A percentile compares a stretch with the other conserved stretches of the same genome.
Conservation (phyloP, 2,329 filamentous ascomycete genomes). For the Simplicillium sp. region DNA sequence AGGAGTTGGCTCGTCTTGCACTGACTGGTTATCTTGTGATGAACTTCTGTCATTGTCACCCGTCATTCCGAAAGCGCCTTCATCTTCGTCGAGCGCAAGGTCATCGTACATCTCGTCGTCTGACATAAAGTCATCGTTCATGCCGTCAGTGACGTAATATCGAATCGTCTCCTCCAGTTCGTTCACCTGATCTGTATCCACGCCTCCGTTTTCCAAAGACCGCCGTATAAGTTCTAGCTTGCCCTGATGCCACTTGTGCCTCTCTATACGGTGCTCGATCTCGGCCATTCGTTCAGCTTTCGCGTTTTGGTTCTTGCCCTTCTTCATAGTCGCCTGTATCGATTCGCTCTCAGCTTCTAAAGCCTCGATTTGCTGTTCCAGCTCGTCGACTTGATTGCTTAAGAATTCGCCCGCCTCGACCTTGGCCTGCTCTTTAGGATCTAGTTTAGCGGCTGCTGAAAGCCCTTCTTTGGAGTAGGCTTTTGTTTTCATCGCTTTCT, state of each 20-base stretch:
- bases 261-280: constrained; percentile 75
- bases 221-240: constrained; percentile 87
- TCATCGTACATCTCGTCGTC: constrained; percentile 96
- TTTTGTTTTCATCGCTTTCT: constrained; percentile 99
- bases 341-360: constrained; percentile 84
- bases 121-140: constrained; percentile 83
- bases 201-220: constrained; percentile 82
- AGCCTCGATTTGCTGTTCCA: constrained; percentile 87
- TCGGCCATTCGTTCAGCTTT: constrained; percentile 85
- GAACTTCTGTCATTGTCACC: constrained; percentile 78
- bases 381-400: constrained; percentile 76
- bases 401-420: constrained; percentile 82
- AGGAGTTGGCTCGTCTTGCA: constrained; percentile 65
- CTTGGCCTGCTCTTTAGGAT: constrained; percentile 97
- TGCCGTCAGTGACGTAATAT: constrained; percentile 89
- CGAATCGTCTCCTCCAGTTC: constrained; percentile 87
- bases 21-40: constrained; percentile 89
- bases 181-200: constrained; percentile 79
- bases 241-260: constrained; percentile 92
- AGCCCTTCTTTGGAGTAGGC: constrained; percentile 97
- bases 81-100: constrained; percentile 83
- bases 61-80: constrained; percentile 74
- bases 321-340: constrained; percentile 84
- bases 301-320: constrained; percentile 76
- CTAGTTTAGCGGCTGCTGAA: constrained; percentile 81